Evolutionary conservation across 2,329 filamentous ascomycete species (phyloP).

Genomic region (Ophiocordyceps camponoti-leonardi): DNA sequence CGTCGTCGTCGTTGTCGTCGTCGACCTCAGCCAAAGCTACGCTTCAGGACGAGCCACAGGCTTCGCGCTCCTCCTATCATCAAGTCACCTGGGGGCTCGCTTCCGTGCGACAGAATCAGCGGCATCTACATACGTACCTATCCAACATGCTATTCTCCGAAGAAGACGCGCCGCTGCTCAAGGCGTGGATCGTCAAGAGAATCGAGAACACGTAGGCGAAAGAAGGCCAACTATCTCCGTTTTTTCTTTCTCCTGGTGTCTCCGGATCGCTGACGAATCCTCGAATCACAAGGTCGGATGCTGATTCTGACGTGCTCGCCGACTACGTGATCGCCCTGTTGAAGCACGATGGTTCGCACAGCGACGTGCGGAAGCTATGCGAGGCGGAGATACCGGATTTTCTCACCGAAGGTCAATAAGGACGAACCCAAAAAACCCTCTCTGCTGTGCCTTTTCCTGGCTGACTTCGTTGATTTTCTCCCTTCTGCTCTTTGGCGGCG

Average conservation of each 20-base stretch:
- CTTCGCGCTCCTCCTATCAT: background rate
- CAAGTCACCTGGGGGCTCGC: background rate
- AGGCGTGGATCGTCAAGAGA: slow-evolving; percentile 62
- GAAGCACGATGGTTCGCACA: slow-evolving; percentile 47
- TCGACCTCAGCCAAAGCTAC: background rate
- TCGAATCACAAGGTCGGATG: slow-evolving; percentile 47
- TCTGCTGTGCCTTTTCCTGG: slow-evolving; percentile 10
- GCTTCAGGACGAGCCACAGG: background rate
- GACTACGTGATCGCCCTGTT: slow-evolving; percentile 72
- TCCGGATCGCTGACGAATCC: background rate
- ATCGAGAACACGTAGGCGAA: slow-evolving; percentile 52
- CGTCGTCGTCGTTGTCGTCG: background rate
- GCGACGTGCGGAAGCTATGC: slow-evolving; percentile 49
- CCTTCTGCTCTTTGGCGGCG: background rate
- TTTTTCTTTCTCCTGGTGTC: background rate
- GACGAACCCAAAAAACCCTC: too few species aligned
- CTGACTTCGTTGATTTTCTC: background rate
- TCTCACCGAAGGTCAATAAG: slow-evolving; percentile 39
- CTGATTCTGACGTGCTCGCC: slow-evolving; percentile 64
- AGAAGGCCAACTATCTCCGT: too few species aligned
- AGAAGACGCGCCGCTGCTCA: slow-evolving; percentile 45
- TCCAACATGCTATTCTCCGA: slow-evolving; percentile 43
- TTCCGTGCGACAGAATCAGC: too few species aligned
- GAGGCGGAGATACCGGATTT: slow-evolving; percentile 61
- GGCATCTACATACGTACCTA: too few species aligned